phyloP scores from a whole-genome alignment of 164 flowering plant genomes.

The Dillenia suffruticosa region DNA sequence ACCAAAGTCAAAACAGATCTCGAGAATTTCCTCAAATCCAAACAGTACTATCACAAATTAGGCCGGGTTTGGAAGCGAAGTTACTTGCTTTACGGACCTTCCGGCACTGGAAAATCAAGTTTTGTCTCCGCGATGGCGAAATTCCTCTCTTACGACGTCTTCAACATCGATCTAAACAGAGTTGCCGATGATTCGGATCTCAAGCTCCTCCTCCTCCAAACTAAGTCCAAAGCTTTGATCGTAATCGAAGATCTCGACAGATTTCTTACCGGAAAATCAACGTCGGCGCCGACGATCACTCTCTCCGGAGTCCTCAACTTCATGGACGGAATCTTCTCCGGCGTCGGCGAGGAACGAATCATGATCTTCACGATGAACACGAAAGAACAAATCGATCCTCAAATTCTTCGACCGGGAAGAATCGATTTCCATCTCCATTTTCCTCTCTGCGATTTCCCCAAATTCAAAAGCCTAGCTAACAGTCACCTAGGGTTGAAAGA shows the following conservation, averaged over 20 bases:
- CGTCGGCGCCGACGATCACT: conserved; percentile 23
- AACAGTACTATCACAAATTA: conserved; percentile 62
- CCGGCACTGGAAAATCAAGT: conserved; percentile 85
- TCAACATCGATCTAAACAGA: conserved; percentile 54
- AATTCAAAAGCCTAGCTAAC: conserved; percentile 59
- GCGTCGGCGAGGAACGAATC: conserved; percentile 74
- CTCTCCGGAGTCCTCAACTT: conserved; percentile 55
- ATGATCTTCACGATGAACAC: conserved; percentile 75
- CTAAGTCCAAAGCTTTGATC: conserved; percentile 51
- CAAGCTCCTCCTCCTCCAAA: conserved; percentile 51
- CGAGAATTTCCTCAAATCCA: conserved; percentile 63
- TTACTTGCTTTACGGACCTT: conserved; percentile 63
- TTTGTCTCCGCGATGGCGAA: conserved; percentile 81
- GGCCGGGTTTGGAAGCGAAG: conserved; percentile 92
- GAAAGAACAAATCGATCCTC: conserved; percentile 49
- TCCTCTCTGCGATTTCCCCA: conserved; percentile 65
- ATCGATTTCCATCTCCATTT: conserved; percentile 78
- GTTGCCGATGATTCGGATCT: conserved; percentile 53
- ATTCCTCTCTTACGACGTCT: conserved; percentile 59
- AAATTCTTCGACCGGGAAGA: conserved; percentile 72
- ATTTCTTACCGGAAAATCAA: conserved; percentile 28
- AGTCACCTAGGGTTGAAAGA: conserved; percentile 81
- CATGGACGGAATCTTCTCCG: conserved; percentile 80
- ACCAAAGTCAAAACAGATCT: conserved; percentile 64
- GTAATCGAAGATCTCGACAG: conserved; percentile 73